Evolutionary conservation across 495 filamentous ascomycete genomes (phyloP), one percentile per base, ranked within the genome.

Genomic region (Trichoderma gamsii): DNA sequence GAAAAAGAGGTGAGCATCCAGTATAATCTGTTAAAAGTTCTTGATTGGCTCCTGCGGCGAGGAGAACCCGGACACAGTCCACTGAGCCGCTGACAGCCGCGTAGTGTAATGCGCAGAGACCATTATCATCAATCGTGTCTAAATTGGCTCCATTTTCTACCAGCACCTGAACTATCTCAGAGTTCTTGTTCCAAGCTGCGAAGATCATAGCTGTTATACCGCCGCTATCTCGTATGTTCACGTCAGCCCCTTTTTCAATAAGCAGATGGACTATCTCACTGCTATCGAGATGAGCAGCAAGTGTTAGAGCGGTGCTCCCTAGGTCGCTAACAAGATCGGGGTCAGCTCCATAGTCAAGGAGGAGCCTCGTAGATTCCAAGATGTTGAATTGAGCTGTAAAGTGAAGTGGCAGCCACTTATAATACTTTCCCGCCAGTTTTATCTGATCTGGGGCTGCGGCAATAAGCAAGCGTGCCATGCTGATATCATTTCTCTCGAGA

Each of bases 381-480:
- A 29, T 4, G 29, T 29, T 29, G 29, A 29, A 29, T 29, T 29
- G 29, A 29, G 4, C 29, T 29, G 29, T 29, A 29, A 29, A 29
- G 29, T 29, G 29, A 29, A 29, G 29, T 29, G 29, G 29, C 29
- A 29, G 29, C 29, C 29, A 29, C 29, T 29, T 29, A 29, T 29
- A 29, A 29, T 29, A 29, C 29, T 29, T 29, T 29, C 29, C 29
- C 29, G 29, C 29, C 4, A 29, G 29, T 29, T 29, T 29, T 29
- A 29, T 29, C 4, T 29, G 29, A 29, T 29, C 29, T 1, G 29
- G 29, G 29, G 29, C 29, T 4, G 29, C 29, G 4, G 29, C 29
- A 1, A 72, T 66, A 4, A 73, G 41, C n/a, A 68, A 16, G 11
- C 41, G 71, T 16, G 69, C 65, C n/a, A 73, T 43, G 16, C 44